Base-by-base conservation (phyloP, 345 rosid genomes). In the Odontarrhena argentea region DNA sequence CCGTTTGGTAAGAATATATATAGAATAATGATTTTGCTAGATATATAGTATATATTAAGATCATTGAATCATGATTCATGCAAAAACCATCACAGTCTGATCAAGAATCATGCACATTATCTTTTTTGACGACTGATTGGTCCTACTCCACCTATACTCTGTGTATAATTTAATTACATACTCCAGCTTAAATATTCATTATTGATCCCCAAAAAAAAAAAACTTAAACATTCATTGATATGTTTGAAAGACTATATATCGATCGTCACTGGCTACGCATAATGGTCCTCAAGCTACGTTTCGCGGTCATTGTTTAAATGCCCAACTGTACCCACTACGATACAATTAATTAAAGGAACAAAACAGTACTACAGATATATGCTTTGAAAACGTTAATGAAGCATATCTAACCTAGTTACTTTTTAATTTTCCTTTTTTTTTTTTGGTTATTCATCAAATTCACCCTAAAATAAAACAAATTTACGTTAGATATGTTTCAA, bases 11-110 rank as follows among this genome's bases (percentile, higher is more conserved):
- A 22, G 7, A 43, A 10, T 47, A 25, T 9, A 9, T 46, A 24
- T 9, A 35, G 52, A 53, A 60, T 2, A 3, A 7, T 32, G 25
- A 50, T 51, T 37, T 38, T 38, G 45, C 41, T 41, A 30, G 13
- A 51, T 50, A 32, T 22, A 26, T 41, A n/a, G n/a, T n/a, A 2
- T 18, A 18, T 18, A 18, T 18, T 18, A 22, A 38, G 9, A 70
- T 56, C 58, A 25, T 55, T 48, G 45, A 55, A 11, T 56, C 71
- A 65, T 64, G 76, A 73, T 57, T 65, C 76, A 73, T 65, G 76
- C 71, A 34, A 50, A 57, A 72, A 32, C 14, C 60, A 65, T 72
- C 70, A 48, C 66, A 65, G 10, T 65, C 70, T 28, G 42, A 24
- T 48, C 59, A 56, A 48, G 40, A 56, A 9, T 42, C 36, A 34